Percentiles rank a stretch among this genome's conserved stretches.
Conservation (phyloP, 148 eudicot species). For the Heliosperma pusillum region DNA sequence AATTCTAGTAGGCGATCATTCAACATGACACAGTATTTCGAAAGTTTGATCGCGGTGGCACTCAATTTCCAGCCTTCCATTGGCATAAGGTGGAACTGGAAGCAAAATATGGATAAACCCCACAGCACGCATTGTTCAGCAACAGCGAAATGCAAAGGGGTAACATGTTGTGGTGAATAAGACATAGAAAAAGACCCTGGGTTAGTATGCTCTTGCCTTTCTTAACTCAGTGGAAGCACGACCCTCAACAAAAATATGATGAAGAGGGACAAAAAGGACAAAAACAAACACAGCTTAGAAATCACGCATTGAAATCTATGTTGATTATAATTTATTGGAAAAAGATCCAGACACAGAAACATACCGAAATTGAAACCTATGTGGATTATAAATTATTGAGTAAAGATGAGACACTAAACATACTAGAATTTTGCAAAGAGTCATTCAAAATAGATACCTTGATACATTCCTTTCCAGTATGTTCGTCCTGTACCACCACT, state of each 20-base stretch:
- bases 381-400: neutral
- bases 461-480: constrained; percentile 96
- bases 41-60: neutral
- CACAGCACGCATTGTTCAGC: neutral
- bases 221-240: neutral
- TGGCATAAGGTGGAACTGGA: neutral
- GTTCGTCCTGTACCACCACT: constrained; percentile 90
- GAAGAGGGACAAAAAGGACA: neutral
- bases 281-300: neutral
- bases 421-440: neutral
- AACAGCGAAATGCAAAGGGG: neutral
- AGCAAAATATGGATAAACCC: neutral
- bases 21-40: neutral
- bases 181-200: neutral
- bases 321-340: no score
- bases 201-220: neutral
- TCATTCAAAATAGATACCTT: constrained; percentile 46
- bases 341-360: neutral
- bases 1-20: neutral
- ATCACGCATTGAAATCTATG: neutral
- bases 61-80: neutral
- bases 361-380: neutral
- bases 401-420: neutral
- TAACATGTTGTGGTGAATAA: neutral
- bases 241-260: neutral